Conservation (phyloP, 345 rosid species). For the Pistacia atlantica region DNA sequence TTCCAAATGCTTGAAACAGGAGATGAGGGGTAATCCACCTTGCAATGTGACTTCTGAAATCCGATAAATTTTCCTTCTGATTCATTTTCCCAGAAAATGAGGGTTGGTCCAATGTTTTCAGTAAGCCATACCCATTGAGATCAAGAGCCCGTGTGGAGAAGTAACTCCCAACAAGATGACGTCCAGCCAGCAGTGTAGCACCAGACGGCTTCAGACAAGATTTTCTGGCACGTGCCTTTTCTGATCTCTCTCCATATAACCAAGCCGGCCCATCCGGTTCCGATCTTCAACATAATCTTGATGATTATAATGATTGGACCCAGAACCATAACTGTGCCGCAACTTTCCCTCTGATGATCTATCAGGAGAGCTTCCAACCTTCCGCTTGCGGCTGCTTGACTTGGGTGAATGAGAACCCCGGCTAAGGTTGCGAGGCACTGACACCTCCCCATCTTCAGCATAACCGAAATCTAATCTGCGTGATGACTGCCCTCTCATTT, state of each 20-base stretch:
- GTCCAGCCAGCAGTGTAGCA: not conserved
- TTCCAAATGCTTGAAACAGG: not conserved
- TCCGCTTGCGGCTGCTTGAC: conserved; percentile 39
- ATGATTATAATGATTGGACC: conserved; percentile 18
- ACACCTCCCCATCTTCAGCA: conserved; percentile 70
- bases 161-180: not conserved
- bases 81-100: not conserved
- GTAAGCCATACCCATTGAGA: not conserved
- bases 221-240: conserved; percentile 22
- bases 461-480: conserved; percentile 22
- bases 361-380: conserved; percentile 34
- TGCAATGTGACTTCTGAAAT: not conserved
- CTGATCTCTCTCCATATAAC: conserved; percentile 22
- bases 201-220: conserved; percentile 8
- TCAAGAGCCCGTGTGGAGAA: not conserved
- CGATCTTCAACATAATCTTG: conserved; percentile 15
- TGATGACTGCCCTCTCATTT: conserved; percentile 36
- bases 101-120: not conserved
- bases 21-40: not conserved
- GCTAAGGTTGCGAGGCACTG: conserved; percentile 26
- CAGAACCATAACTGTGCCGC: conserved; percentile 24
- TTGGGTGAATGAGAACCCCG: conserved; percentile 24
- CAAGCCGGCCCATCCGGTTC: conserved; percentile 15
- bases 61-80: not conserved
- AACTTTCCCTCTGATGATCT: conserved; percentile 37